Evolutionary conservation across 139 green algal genomes (phyloP), one percentile per base, ranked within the genome.

Genomic region (Pseudopediastrum boryanum): DNA sequence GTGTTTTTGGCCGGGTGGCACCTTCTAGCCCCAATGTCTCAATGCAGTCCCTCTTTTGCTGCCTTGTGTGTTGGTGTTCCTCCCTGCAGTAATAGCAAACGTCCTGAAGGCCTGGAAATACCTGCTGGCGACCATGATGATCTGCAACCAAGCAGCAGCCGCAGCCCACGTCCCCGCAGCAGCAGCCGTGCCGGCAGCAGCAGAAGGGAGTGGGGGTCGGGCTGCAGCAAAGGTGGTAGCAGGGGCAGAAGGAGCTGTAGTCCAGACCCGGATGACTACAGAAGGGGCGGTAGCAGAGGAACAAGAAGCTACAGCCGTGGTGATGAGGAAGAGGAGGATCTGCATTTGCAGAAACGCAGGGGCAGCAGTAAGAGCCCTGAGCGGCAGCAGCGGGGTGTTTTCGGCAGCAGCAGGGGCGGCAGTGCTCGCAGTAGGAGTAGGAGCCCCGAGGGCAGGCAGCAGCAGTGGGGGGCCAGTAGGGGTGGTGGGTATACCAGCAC

Each of bases 121-220:
- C n/a, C n/a, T n/a, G n/a, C n/a, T n/a, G n/a, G n/a, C n/a, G n/a
- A n/a, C n/a, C n/a, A n/a, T n/a, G n/a, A n/a, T n/a, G n/a, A n/a
- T n/a, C n/a, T n/a, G n/a, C n/a, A n/a, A n/a, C n/a, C n/a, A n/a
- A 78, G 71, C 29, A 39, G 38, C 27, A 76, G 68, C 44, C 44
- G 27, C 29, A 44, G 25, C 29, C 25, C 31, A 23, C 0, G 66
- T 1, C 38, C 2, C 23, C 19, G 27, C 71, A 76, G 68, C 68
- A 76, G 68, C 35, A n/a, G n/a, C n/a, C n/a, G n/a, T n/a, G n/a
- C n/a, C n/a, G n/a, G n/a, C n/a, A n/a, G n/a, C 46, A 56, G 46
- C 46, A 58, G n/a, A 1, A 67, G 56, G n/a, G 41, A 38, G 31
- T 70, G 71, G 29, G 35, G 36, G 0, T 38, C 52, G 9, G 12